Percentiles rank a stretch among this genome's conserved stretches.
Conservation (phyloP, 1,284 basidiomycete genomes). For the Ceratobasidium sp. region DNA sequence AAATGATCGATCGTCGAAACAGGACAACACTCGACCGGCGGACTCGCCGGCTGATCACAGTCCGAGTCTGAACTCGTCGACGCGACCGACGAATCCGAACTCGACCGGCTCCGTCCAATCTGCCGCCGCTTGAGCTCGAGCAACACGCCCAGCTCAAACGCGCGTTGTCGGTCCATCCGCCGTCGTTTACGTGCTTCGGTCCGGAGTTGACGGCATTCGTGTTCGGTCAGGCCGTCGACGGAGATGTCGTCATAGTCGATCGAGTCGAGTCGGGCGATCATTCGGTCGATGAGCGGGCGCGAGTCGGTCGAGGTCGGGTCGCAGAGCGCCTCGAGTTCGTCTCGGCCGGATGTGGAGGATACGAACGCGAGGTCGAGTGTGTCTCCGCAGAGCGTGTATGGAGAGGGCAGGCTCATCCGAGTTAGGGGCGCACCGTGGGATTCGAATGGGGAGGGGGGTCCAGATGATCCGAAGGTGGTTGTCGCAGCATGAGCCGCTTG, state of each 20-base stretch:
- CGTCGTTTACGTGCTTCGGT: conserved; percentile 16
- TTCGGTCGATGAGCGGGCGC: conserved; percentile 27
- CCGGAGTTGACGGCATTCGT: conserved; percentile 19
- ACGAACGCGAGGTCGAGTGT: background rate
- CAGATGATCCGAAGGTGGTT: background rate
- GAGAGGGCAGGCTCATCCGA: conserved; percentile 27
- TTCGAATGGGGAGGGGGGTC: background rate
- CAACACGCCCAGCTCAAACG: conserved; percentile 9
- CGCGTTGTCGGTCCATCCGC: conserved; percentile 22
- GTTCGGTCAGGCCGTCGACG: conserved; percentile 26
- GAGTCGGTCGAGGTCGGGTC: background rate
- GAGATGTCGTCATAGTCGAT: conserved; percentile 30
- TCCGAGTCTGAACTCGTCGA: conserved; percentile 11
- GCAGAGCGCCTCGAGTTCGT: conserved; percentile 11
- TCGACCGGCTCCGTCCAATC: conserved; percentile 25
- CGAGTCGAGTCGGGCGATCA: background rate
- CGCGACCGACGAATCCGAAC: background rate
- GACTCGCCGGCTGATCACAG: background rate
- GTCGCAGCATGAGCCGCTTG: conserved; percentile 16
- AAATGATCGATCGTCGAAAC: conserved; percentile 16
- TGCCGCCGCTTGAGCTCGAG: conserved; percentile 26
- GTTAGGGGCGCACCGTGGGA: conserved; percentile 17
- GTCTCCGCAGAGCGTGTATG: conserved; percentile 15
- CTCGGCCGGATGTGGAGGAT: background rate
- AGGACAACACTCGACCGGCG: background rate